A percentile compares a stretch with the other conserved stretches of the same genome.
Evolutionary conservation across 1,139 yeast species (phyloP).

Genomic region (Geotrichum europaeum): DNA sequence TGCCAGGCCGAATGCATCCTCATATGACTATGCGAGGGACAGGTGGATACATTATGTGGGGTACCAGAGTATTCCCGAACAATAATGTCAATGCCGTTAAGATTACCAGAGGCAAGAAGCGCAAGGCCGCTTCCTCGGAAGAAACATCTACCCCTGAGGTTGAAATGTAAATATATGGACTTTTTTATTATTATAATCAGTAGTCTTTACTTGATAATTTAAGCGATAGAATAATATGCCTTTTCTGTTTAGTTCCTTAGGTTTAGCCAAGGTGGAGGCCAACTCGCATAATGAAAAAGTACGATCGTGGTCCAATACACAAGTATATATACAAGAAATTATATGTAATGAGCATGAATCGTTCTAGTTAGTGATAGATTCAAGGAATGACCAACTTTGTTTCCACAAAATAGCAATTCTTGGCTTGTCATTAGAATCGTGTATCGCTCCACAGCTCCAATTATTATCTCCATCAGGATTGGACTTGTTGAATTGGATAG

Average conservation of each 20-base stretch:
- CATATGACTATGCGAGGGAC: constrained; percentile 88
- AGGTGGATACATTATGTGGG: constrained; percentile 83
- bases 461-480: neutral
- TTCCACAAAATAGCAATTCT: constrained; percentile 2
- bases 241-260: neutral
- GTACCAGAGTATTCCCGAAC: constrained; percentile 74
- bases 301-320: neutral
- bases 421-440: constrained; percentile 1
- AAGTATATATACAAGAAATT: neutral
- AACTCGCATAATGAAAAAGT: neutral
- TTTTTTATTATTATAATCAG: neutral
- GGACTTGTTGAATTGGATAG: constrained; percentile 4
- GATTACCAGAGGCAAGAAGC: constrained; percentile 25
- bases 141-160: neutral
- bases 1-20: constrained; percentile 93
- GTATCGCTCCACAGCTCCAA: neutral
- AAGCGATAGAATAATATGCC: neutral
- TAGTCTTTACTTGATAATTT: neutral
- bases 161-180: neutral
- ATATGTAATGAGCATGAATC: neutral
- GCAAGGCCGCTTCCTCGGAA: constrained; percentile 20
- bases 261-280: neutral
- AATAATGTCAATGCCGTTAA: constrained; percentile 43
- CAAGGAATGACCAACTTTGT: constrained; percentile 1
- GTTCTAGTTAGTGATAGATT: neutral